Evolutionary conservation across 2,329 filamentous ascomycete genomes (phyloP).

Genomic region (Ophiostoma ulmi): DNA sequence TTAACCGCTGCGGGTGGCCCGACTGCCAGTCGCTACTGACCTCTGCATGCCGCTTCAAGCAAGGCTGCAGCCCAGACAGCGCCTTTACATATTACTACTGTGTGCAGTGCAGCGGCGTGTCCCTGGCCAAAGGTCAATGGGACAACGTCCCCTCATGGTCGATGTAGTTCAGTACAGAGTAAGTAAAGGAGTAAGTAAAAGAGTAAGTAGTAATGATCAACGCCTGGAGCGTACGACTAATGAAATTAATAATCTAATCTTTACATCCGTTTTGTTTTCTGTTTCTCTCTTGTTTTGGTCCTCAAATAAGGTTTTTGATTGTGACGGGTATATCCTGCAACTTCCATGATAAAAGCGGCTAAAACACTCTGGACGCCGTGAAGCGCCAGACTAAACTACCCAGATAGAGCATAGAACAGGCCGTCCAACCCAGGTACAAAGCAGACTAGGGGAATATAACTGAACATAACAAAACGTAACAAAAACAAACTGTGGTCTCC

Average conservation of each 20-base stretch:
- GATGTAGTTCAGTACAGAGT: neutral
- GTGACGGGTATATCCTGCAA: too few species aligned
- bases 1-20: constrained; percentile 23
- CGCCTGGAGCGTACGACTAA: constrained; percentile 10
- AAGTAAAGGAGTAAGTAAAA: neutral
- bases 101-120: neutral
- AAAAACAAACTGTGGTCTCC: neutral
- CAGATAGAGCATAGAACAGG: neutral
- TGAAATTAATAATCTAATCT: neutral
- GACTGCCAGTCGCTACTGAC: constrained; percentile 23
- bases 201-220: neutral
- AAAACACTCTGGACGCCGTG: too few species aligned
- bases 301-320: neutral
- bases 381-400: neutral
- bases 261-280: neutral
- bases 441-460: neutral
- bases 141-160: neutral
- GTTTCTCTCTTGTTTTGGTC: neutral
- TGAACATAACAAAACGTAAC: neutral
- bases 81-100: neutral
- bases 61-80: neutral
- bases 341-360: too few species aligned
- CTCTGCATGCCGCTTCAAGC: neutral
- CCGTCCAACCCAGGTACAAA: neutral
- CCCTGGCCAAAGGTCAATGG: neutral